Base-by-base conservation (phyloP, 225 moss, liverwort and hornwort genomes). In the Bryum argenteum region DNA sequence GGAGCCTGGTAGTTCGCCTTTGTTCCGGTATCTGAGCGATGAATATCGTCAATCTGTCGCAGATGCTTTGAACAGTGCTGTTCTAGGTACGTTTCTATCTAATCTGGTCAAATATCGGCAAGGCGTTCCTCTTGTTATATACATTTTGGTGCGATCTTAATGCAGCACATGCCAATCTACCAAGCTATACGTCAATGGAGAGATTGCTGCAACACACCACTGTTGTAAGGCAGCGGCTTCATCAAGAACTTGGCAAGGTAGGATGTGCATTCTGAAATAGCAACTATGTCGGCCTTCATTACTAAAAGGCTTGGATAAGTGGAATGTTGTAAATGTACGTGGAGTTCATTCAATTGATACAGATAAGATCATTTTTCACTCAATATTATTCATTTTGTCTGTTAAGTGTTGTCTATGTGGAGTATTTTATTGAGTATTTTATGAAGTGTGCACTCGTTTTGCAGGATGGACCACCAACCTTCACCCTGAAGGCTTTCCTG, bases 171-270 rank as follows among this genome's bases (percentile, higher is more conserved):
- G 93, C 91, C 22, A 89, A 95, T 69, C 83, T 93, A 73, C 95
- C 95, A 64, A 91, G 91, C 79, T 91, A 89, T 50, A 93, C 95
- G 23, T 89, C 95, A 59, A 92, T 95, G 91, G 93, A 95, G 71
- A 91, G 79, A 82, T 74, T 95, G 58, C 80, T 95, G 71, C 92
- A 93, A 56, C 95, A 95, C 76, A 82, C 85, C 0, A 95, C 95
- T 45, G 79, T 91, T 20, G 89, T 95, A 40, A 80, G 91, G 67
- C 91, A 95, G 69, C 80, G 92, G 1, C 89, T 95, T 57, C 65
- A 92, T 75, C 92, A 95, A 83, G 94, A 95, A 80, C 76, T 83
- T 65, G 94, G 94, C 76, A 95, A 90, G 90, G 94, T 95, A 47
- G 56, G 62, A 12, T 43, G 61, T 43, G 39, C 54, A 65, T 72